phyloP scores from a whole-genome alignment of 2,329 filamentous ascomycete species.

The Celoporthe dispersa region DNA sequence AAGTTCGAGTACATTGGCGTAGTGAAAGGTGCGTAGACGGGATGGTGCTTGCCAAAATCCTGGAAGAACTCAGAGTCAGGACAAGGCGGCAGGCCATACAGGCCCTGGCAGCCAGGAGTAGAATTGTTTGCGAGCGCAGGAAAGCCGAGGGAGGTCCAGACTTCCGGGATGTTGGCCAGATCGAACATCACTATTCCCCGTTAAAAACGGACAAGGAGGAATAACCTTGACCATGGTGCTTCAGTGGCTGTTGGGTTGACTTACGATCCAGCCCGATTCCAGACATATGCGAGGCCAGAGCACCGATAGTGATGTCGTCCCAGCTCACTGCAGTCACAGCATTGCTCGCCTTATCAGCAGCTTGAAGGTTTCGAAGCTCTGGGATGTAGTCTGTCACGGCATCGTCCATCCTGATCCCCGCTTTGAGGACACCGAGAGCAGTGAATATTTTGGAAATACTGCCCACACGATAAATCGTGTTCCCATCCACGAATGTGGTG shows the following conservation, averaged over 20 bases:
- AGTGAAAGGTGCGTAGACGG: conserved; percentile 48
- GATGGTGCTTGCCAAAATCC: conserved; percentile 39
- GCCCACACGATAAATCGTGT: conserved; percentile 44
- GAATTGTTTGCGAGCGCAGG: conserved; percentile 38
- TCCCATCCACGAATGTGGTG: conserved; percentile 35
- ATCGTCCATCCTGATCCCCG: conserved; percentile 42
- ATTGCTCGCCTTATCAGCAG: conserved; percentile 34
- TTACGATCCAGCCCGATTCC: conserved; percentile 47
- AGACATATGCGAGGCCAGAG: conserved; percentile 50
- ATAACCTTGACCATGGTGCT: neutral
- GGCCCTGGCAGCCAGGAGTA: conserved; percentile 41
- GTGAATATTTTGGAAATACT: conserved; percentile 45
- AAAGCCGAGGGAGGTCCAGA: conserved; percentile 41
- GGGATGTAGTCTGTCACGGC: conserved; percentile 52
- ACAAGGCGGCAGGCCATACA: conserved; percentile 40
- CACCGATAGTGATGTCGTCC: conserved; percentile 52
- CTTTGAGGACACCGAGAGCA: conserved; percentile 38
- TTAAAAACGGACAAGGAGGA: conserved; percentile 12
- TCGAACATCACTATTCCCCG: conserved; percentile 40
- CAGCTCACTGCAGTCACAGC: conserved; percentile 45
- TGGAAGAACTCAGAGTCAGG: conserved; percentile 37
- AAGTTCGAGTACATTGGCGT: conserved; percentile 55
- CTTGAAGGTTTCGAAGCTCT: conserved; percentile 36
- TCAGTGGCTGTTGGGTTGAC: conserved; percentile 6
- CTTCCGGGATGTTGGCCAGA: conserved; percentile 35